A percentile compares a stretch with the other conserved stretches of the same genome.
Conservation (phyloP, 192 early-diverging fungal genomes). For the Lobulomyces angularis region DNA sequence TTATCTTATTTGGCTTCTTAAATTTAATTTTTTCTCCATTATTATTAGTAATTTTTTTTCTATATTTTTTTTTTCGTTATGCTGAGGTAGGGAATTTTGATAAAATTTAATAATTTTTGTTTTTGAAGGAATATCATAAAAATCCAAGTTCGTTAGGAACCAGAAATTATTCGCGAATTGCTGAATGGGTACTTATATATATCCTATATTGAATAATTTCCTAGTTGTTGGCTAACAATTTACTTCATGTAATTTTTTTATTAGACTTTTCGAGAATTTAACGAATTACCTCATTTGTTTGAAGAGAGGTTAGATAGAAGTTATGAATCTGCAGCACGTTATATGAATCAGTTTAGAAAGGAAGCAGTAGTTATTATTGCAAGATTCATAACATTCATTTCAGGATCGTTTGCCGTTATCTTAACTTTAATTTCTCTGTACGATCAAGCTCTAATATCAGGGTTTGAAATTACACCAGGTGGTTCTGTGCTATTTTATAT, state of each 20-base stretch:
- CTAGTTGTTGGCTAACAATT: too few relatives aligned
- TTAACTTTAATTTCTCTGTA: constrained; percentile 69
- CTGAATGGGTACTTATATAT: too few relatives aligned
- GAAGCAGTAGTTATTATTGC: constrained; percentile 64
- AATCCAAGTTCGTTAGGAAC: constrained; percentile 72
- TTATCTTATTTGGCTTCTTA: constrained; percentile 76
- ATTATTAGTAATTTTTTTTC: constrained; percentile 61
- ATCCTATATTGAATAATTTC: too few relatives aligned
- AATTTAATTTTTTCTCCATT: constrained; percentile 81
- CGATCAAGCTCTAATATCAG: constrained; percentile 75
- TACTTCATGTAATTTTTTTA: too few relatives aligned
- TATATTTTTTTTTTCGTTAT: constrained; percentile 86
- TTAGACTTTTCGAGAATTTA: constrained; percentile 95
- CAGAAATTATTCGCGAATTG: constrained; percentile 73
- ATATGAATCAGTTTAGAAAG: constrained; percentile 84
- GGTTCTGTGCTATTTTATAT: constrained; percentile 89
- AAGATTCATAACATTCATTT: constrained; percentile 76
- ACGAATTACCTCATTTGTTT: constrained; percentile 90
- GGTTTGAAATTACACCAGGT: constrained; percentile 82
- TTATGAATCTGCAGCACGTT: constrained; percentile 62
- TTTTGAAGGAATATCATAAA: constrained; percentile 54
- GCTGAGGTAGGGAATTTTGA: constrained; percentile 59
- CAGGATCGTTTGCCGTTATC: constrained; percentile 78
- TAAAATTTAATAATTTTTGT: neutral
- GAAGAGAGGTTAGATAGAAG: constrained; percentile 59